Base-by-base conservation (phyloP, 208 protist genomes). In the Balamuthia mandrillaris region DNA sequence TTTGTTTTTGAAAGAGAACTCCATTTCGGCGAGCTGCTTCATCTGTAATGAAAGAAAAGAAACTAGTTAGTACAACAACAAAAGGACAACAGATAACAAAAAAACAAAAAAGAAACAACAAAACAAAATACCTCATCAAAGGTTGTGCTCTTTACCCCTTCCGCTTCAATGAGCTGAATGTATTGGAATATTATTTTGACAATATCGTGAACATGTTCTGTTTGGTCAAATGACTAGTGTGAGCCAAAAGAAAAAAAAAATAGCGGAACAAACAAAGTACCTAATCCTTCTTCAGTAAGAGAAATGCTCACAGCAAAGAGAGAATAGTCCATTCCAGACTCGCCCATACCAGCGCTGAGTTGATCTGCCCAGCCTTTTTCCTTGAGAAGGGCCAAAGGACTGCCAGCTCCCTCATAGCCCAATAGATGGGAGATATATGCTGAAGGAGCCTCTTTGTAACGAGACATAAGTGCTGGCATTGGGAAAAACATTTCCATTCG, bases 361-460 rank as follows among this genome's bases (percentile, higher is more conserved):
- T 27, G 85, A 3, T 18, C 85, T 24, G 81, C 66, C 78, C 70
- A 90, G 42, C 45, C 52, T 24, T 65, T 58, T 2, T n/a, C 47
- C 78, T 89, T 88, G 39, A 88, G 47, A 9, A 56, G 24, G 6
- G 86, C 27, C 18, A 88, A 81, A 9, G 87, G 45, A 14, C 52
- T 85, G 6, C 83, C 86, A 33, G 42, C n/a, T 21, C 70, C 75
- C 39, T 91, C 88, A 61, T 91, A 84, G 35, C 88, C 88, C 24
- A 91, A 35, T 24, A 91, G 77, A 58, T 89, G 85, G 27, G 83
- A 74, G 5, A 89, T 14, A 33, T 74, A 85, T n/a, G 24, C 31
- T 9, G n/a, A n/a, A n/a, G n/a, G n/a, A n/a, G n/a, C n/a, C n/a
- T n/a, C n/a, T n/a, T n/a, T n/a, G n/a, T n/a, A n/a, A n/a, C n/a